Base-by-base conservation (phyloP, 345 rosid species). In the Boechera divaricarpa region DNA sequence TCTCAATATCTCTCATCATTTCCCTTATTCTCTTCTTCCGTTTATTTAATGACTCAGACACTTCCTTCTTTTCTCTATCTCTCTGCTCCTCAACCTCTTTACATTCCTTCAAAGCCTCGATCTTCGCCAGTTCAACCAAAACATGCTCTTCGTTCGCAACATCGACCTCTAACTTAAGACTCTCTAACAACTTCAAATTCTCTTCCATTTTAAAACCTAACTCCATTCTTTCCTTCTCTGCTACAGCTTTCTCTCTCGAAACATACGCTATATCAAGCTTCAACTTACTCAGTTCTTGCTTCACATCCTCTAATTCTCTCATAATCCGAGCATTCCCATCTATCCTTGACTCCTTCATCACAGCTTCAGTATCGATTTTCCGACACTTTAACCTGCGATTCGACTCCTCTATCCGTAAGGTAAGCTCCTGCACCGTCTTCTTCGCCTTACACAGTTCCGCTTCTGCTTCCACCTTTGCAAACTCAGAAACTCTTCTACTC, bases 71-170 rank as follows among this genome's bases (percentile, higher is more conserved):
- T 72, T 88, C 88, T 54, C 83, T 82, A 31, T 83, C 82, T 66
- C 83, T 79, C 65, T 82, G 75, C 64, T 80, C 87, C 67, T 86
- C 82, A 0, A 92, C 85, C 62, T 83, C 91, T 65, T 67, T 81
- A 39, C 33, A 69, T 55, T 95, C 98, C 62, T 86, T 89, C 83
- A 84, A 69, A 47, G 99, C 98, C 82, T 95, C 97, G 0, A 95
- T 89, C 68, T 80, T 74, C 0, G 98, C 98, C 63, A 95, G 59
- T 82, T 95, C 98, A 71, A 83, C 90, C 10, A 89, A 72, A 78
- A 95, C 88, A 72, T 83, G 90, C 64, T 95, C 98, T 75, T 92
- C 99, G 10, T 88, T 87, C 7, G 80, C 88, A 69, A 75, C 88
- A 59, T 88, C 97, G 2, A 88, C 89, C 77, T 92, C 86, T 80